Conservation (phyloP, 345 rosid genomes). For the Physaria fendleri region DNA sequence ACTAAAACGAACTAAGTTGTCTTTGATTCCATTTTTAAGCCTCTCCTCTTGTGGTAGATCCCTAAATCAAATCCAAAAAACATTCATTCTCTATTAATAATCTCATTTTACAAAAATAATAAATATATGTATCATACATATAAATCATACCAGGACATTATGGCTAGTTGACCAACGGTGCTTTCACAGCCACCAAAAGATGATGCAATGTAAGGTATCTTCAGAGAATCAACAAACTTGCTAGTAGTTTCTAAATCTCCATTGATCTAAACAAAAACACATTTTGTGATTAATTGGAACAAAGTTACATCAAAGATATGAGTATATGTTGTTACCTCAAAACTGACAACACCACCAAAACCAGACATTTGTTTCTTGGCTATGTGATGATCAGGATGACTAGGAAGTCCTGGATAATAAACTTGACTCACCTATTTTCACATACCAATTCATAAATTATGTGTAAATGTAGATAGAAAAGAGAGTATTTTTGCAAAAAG, state of each 20-base stretch:
- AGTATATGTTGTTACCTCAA: constrained; percentile 52
- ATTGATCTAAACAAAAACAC: constrained; percentile 2
- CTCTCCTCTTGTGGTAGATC: constrained; percentile 59
- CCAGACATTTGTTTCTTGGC: constrained; percentile 91
- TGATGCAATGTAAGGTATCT: constrained; percentile 88
- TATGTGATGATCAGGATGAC: constrained; percentile 80
- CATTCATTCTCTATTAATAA: background rate
- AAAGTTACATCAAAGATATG: constrained; percentile 48
- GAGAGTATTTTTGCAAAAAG: background rate
- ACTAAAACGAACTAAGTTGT: constrained; percentile 81
- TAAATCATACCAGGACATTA: constrained; percentile 56
- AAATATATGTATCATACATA: background rate
- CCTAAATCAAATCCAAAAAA: constrained; percentile 32
- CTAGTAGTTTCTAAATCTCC: constrained; percentile 62
- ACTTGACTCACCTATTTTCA: constrained; percentile 61
- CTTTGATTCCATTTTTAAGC: constrained; percentile 60
- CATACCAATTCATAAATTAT: background rate
- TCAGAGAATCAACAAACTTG: constrained; percentile 67
- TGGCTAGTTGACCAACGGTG: constrained; percentile 85
- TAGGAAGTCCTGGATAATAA: constrained; percentile 75
- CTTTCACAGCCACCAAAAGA: constrained; percentile 96
- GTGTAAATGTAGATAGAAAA: too few relatives aligned
- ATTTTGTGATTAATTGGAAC: background rate
- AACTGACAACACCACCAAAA: constrained; percentile 86
- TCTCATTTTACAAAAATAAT: background rate